Percentiles rank a stretch among this genome's conserved stretches.
Conservation (phyloP, 2,329 filamentous ascomycete species). For the Fusarium sulawesiense region DNA sequence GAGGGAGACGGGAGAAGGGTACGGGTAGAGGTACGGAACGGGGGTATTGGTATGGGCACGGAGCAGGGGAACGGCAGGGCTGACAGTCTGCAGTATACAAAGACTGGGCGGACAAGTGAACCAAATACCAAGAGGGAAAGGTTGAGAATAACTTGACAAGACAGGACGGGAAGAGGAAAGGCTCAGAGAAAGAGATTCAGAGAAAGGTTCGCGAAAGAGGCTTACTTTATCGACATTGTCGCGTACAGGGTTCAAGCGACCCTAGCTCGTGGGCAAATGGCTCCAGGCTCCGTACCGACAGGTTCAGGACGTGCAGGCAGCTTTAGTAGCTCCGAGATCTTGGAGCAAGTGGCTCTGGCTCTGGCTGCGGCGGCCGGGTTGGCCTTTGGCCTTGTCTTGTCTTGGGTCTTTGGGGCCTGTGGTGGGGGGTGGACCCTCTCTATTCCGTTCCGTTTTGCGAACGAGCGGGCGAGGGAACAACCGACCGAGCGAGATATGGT, state of each 20-base stretch:
- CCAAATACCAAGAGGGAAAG: slow-evolving; percentile 30
- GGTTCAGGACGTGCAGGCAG: slow-evolving; percentile 47
- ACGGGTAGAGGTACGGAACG: slow-evolving; percentile 20
- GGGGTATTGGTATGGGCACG: slow-evolving; percentile 22
- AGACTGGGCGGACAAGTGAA: slow-evolving; percentile 22
- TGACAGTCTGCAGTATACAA: slow-evolving; percentile 12
- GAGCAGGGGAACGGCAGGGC: slow-evolving; percentile 15
- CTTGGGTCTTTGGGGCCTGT: slow-evolving; percentile 37
- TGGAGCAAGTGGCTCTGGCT: slow-evolving; percentile 45
- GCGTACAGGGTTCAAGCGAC: slow-evolving; percentile 52
- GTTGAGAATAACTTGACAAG: slow-evolving; percentile 19
- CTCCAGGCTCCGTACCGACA: slow-evolving; percentile 48
- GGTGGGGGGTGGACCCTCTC: slow-evolving; percentile 46
- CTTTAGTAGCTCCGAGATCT: slow-evolving; percentile 50
- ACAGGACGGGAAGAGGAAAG: slow-evolving; percentile 39
- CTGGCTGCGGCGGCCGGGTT: slow-evolving; percentile 36
- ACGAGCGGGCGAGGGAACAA: neutral
- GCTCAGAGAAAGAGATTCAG: slow-evolving; percentile 37
- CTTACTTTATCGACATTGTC: slow-evolving; percentile 68
- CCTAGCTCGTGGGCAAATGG: slow-evolving; percentile 49
- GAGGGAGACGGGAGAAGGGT: slow-evolving; percentile 31
- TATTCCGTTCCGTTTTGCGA: slow-evolving; percentile 37
- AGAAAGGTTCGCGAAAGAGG: slow-evolving; percentile 49
- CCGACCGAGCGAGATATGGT: neutral
- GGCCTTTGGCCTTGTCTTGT: slow-evolving; percentile 41